These are phyloP conservation scores for Cajanus cajan DNA, from an alignment of 306 rosid species.

Conservation along the genomic window DNA sequence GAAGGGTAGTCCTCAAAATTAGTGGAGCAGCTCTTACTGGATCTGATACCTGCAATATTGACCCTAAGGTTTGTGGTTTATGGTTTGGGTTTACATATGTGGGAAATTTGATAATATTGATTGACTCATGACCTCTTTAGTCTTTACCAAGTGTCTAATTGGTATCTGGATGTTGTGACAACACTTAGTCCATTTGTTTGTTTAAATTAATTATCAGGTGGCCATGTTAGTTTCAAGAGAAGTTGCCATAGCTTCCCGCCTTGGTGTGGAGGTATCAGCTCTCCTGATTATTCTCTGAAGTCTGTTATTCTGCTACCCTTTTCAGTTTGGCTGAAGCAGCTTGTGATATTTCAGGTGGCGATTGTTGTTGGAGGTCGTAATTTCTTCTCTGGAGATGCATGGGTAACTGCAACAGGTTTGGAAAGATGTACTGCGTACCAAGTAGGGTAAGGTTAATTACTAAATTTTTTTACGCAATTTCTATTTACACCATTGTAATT, in stretches of 20 bases:
- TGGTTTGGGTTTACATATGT: background rate
- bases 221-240: constrained; percentile 78
- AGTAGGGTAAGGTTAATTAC: constrained; percentile 71
- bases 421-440: constrained; percentile 93
- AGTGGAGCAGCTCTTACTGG: constrained; percentile 95
- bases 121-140: constrained; percentile 1
- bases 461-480: constrained; percentile 1
- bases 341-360: constrained; percentile 61
- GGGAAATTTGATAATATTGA: background rate
- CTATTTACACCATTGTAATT: background rate
- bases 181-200: constrained; percentile 23
- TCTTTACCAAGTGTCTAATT: constrained; percentile 18
- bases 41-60: constrained; percentile 73
- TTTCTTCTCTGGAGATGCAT: constrained; percentile 91
- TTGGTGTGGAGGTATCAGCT: constrained; percentile 83
- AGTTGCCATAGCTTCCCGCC: constrained; percentile 77
- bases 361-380: constrained; percentile 95
- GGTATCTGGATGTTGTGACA: constrained; percentile 4
- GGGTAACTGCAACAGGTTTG: constrained; percentile 85
- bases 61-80: constrained; percentile 70
- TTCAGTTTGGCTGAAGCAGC: constrained; percentile 28
- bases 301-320: constrained; percentile 1
- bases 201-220: constrained; percentile 51
- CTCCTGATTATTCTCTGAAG: constrained; percentile 21
- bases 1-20: constrained; percentile 90